These are phyloP conservation scores for Phycomyces blakesleeanus DNA, from an alignment of 192 early-diverging fungal species.

Conservation along the genomic window DNA sequence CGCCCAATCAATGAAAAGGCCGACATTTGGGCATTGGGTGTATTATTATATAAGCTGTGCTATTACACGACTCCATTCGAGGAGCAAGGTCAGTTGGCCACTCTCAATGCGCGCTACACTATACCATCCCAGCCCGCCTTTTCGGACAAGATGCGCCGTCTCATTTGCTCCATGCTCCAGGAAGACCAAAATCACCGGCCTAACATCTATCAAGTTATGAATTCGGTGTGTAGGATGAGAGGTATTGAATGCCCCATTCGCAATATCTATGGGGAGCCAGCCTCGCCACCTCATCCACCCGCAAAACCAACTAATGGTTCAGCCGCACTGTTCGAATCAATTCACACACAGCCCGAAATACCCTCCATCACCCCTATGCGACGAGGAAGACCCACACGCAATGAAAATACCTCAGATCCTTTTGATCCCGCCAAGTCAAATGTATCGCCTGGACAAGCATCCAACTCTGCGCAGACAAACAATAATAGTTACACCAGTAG, in stretches of 20 bases:
- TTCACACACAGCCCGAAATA: constrained; percentile 37
- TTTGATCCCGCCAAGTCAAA: not conserved
- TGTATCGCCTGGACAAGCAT: too few species aligned
- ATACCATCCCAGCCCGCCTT: constrained; percentile 75
- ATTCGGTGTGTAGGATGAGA: constrained; percentile 58
- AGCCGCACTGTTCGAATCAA: constrained; percentile 31
- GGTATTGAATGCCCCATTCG: constrained; percentile 58
- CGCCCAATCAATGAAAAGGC: constrained; percentile 83
- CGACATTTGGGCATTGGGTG: constrained; percentile 73
- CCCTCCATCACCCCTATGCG: constrained; percentile 79
- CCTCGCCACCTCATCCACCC: not conserved
- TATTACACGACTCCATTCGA: constrained; percentile 96
- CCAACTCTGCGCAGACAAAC: not conserved
- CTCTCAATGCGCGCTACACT: constrained; percentile 81
- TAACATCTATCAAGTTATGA: constrained; percentile 78
- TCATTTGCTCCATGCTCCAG: constrained; percentile 71
- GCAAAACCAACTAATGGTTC: constrained; percentile 7
- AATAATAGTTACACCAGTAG: not conserved
- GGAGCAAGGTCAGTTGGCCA: constrained; percentile 80
- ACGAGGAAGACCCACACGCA: constrained; percentile 76
- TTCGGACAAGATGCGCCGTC: constrained; percentile 46
- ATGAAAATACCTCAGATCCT: constrained; percentile 16
- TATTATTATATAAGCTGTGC: constrained; percentile 93
- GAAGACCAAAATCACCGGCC: constrained; percentile 73
- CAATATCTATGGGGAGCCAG: constrained; percentile 32